Conservation (phyloP, 2,329 filamentous ascomycete genomes). For the Cucurbitaria berberidis region DNA sequence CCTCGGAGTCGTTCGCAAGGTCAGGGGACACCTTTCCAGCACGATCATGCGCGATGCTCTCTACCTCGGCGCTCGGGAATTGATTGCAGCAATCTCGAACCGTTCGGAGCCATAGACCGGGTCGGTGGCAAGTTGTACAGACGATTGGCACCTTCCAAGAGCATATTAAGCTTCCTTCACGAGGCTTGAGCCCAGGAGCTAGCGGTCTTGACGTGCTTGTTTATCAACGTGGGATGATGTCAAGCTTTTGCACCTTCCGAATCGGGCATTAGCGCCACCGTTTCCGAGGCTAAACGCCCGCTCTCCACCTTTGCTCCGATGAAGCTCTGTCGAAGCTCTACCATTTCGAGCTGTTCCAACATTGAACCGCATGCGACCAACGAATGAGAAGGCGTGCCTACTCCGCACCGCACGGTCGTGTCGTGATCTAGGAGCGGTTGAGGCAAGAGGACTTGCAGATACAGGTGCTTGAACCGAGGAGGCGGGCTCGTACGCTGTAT, state of each 20-base stretch:
- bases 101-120: slow-evolving; percentile 1
- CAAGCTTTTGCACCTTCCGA: slow-evolving; percentile 10
- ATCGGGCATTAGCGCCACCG: slow-evolving; percentile 3
- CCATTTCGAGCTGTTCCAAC: neutral
- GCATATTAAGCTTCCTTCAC: slow-evolving; percentile 12
- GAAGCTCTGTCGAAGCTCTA: neutral
- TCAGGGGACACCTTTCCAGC: too few relatives aligned
- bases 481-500: neutral
- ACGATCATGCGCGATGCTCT: too few relatives aligned
- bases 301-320: neutral
- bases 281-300: neutral
- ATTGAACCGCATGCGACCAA: neutral
- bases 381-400: neutral
- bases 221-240: slow-evolving; percentile 8
- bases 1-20: too few relatives aligned
- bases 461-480: neutral
- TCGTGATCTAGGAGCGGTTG: neutral
- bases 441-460: neutral
- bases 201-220: slow-evolving; percentile 16
- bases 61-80: neutral
- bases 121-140: slow-evolving; percentile 2
- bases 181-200: slow-evolving; percentile 4
- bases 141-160: slow-evolving; percentile 17
- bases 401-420: neutral
- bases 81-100: neutral